phyloP scores from a whole-genome alignment of 1,284 basidiomycete genomes.

The Marasmius fiardii region DNA sequence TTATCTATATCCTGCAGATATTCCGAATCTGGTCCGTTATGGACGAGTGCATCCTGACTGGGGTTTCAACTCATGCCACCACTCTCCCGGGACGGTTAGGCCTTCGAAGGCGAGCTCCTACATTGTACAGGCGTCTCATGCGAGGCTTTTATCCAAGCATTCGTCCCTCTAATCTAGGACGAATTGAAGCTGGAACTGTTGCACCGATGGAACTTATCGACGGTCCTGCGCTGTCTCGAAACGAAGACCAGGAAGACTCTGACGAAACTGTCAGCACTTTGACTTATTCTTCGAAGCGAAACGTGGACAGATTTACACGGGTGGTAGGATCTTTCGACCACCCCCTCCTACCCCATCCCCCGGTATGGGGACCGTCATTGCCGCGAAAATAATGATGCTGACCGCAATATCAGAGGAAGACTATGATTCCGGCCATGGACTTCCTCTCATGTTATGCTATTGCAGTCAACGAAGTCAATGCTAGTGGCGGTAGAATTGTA shows the following conservation, averaged over 20 bases:
- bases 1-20: constrained; percentile 37
- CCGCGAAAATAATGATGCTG: constrained; percentile 4
- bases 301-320: constrained; percentile 36
- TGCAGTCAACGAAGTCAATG: constrained; percentile 90
- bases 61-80: constrained; percentile 77
- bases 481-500: constrained; percentile 89
- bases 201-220: constrained; percentile 39
- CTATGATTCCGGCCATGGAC: constrained; percentile 90
- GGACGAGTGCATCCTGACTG: constrained; percentile 90
- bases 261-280: not conserved
- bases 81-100: constrained; percentile 84
- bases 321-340: constrained; percentile 84
- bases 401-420: constrained; percentile 57
- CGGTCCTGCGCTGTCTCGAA: constrained; percentile 18
- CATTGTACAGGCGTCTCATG: constrained; percentile 86
- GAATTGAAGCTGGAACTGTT: constrained; percentile 42
- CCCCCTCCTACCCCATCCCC: constrained; percentile 77
- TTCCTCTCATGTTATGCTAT: constrained; percentile 93
- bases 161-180: constrained; percentile 32
- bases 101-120: constrained; percentile 78
- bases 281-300: constrained; percentile 6
- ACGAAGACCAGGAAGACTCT: not conserved
- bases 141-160: constrained; percentile 79
- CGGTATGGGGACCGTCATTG: constrained; percentile 42
- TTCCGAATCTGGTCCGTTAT: constrained; percentile 88